Evolutionary conservation across 208 protist species (phyloP).

Genomic region (Leishmania gerbilli): DNA sequence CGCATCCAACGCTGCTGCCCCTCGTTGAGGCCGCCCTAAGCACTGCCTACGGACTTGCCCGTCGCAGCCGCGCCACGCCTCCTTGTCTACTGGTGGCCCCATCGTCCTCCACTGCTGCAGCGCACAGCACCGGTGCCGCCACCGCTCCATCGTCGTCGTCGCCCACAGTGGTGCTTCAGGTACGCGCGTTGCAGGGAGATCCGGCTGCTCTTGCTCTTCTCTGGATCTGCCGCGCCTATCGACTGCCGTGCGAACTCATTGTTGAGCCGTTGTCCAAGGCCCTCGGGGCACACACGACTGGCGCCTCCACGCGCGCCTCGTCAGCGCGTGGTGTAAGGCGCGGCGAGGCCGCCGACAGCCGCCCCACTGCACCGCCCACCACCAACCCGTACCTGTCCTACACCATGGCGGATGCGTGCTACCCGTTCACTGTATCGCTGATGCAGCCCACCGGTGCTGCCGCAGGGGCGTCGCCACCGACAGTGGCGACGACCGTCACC

Average conservation of each 20-base stretch:
- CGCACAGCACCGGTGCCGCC: neutral
- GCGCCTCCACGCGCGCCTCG: neutral
- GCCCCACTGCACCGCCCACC: neutral
- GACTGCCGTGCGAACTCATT: constrained; percentile 55
- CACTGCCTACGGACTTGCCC: constrained; percentile 40
- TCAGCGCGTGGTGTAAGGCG: neutral
- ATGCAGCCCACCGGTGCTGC: constrained; percentile 1
- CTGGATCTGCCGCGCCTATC: constrained; percentile 75
- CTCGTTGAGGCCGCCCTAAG: constrained; percentile 57
- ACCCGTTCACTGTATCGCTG: constrained; percentile 25
- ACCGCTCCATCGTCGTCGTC: neutral
- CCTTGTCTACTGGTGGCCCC: neutral
- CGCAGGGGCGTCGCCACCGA: neutral
- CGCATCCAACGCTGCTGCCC: constrained; percentile 41
- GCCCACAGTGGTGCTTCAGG: constrained; percentile 33
- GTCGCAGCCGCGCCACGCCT: constrained; percentile 1
- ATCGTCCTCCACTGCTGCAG: constrained; percentile 1
- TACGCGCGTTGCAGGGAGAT: constrained; percentile 62
- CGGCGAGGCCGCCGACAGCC: neutral
- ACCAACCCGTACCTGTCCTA: constrained; percentile 25
- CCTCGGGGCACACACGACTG: neutral
- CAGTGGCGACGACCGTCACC: constrained; percentile 19
- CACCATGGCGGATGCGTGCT: constrained; percentile 37
- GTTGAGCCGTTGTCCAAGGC: constrained; percentile 57
- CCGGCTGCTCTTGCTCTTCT: constrained; percentile 68